Evolutionary conservation across 2,329 filamentous ascomycete genomes (phyloP).

Genomic region (Colletotrichum kahawae): DNA sequence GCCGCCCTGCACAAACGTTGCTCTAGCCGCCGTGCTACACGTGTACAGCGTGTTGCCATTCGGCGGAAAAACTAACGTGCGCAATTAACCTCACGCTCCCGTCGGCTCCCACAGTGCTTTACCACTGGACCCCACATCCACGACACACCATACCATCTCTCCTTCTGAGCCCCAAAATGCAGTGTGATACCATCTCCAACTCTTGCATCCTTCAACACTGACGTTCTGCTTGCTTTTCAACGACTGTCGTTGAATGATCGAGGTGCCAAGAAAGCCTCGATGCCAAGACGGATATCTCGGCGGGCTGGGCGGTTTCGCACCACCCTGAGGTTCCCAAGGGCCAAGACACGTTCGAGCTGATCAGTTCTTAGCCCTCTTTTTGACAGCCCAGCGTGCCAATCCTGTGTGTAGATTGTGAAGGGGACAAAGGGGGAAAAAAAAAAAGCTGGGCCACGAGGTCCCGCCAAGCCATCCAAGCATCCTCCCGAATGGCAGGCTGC

Average conservation of each 20-base stretch:
- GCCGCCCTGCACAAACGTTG: neutral
- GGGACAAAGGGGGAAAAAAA: neutral
- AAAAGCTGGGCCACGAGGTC: neutral
- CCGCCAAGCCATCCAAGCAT: neutral
- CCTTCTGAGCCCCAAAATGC: neutral
- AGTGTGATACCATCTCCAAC: neutral
- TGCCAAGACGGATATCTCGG: constrained; percentile 18
- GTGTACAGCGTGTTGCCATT: neutral
- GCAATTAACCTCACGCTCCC: constrained; percentile 4
- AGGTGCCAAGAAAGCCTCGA: neutral
- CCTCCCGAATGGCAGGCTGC: neutral
- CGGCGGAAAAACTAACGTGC: neutral
- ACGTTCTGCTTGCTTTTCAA: neutral
- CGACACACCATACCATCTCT: neutral
- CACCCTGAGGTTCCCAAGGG: constrained; percentile 1
- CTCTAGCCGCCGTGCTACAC: neutral
- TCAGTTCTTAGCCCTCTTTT: neutral
- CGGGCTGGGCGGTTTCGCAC: neutral
- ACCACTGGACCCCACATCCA: neutral
- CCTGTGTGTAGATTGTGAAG: neutral
- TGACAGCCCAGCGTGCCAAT: neutral
- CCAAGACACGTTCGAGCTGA: neutral
- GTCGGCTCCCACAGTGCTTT: neutral
- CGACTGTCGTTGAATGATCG: neutral
- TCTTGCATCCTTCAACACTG: neutral